Evolutionary conservation across 805 yeast genomes (phyloP).

Genomic region (Wickerhamomyces alni): DNA sequence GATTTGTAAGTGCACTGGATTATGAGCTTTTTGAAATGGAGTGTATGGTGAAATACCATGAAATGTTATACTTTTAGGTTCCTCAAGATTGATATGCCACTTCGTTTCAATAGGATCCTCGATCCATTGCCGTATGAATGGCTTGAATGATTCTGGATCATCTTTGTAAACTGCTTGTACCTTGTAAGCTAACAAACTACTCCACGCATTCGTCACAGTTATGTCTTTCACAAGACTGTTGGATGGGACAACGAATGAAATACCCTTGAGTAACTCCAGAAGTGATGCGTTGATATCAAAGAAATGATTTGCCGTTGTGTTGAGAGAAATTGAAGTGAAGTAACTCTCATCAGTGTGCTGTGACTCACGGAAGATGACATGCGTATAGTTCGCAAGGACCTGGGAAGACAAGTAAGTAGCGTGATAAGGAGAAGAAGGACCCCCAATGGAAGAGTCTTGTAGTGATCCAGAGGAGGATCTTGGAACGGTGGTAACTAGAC

Average conservation of each 20-base stretch:
- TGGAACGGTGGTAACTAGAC: conserved; percentile 41
- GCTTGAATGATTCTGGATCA: conserved; percentile 34
- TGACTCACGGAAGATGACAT: conserved; percentile 40
- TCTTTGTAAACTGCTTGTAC: conserved; percentile 20
- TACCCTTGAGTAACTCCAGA: conserved; percentile 17
- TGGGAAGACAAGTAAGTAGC: conserved; percentile 37
- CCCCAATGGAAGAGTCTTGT: conserved; percentile 51
- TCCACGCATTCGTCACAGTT: conserved; percentile 51
- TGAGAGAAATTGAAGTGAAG: conserved; percentile 6
- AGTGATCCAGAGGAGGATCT: conserved; percentile 29
- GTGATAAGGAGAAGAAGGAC: conserved; percentile 40
- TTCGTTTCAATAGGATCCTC: conserved; percentile 67
- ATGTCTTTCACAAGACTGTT: conserved; percentile 40
- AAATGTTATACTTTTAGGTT: conserved; percentile 32
- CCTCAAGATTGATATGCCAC: conserved; percentile 58
- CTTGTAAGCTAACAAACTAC: conserved; percentile 53
- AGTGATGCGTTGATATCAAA: conserved; percentile 2
- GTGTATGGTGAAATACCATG: conserved; percentile 71
- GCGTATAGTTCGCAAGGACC: conserved; percentile 38
- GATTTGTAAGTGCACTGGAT: conserved; percentile 36
- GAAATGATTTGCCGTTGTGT: neutral
- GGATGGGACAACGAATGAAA: conserved; percentile 32
- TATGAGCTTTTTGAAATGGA: conserved; percentile 34
- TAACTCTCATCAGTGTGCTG: conserved; percentile 1
- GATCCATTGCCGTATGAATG: conserved; percentile 64